Percentiles rank a stretch among this genome's conserved stretches.
These are phyloP conservation scores for Syzygium jambos DNA, from an alignment of 345 rosid genomes.

Conservation along the genomic window DNA sequence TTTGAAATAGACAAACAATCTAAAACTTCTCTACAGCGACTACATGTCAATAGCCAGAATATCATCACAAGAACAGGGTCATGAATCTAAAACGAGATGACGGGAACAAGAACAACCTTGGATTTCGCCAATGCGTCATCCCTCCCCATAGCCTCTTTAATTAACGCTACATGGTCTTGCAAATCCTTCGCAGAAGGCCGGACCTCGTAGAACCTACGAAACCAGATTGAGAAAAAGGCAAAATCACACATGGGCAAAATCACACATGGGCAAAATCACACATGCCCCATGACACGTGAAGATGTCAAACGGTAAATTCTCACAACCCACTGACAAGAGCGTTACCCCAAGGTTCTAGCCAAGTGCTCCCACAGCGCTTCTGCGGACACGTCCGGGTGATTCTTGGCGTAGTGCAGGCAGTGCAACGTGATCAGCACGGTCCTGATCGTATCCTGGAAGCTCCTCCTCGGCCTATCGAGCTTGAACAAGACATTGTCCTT, in stretches of 20 bases:
- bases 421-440: constrained; percentile 42
- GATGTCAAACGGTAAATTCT: background rate
- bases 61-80: background rate
- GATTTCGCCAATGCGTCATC: constrained; percentile 44
- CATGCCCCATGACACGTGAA: background rate
- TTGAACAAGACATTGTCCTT: constrained; percentile 57
- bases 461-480: constrained; percentile 74
- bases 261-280: background rate
- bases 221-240: background rate
- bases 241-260: background rate
- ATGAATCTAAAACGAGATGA: background rate
- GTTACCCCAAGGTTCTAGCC: constrained; percentile 47
- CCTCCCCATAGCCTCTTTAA: constrained; percentile 53
- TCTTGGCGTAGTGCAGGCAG: constrained; percentile 44
- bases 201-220: constrained; percentile 51
- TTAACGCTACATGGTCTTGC: constrained; percentile 51
- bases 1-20: background rate
- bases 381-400: constrained; percentile 47
- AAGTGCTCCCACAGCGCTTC: constrained; percentile 59
- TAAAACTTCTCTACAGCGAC: background rate
- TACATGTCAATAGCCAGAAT: background rate
- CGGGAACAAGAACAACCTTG: constrained; percentile 30
- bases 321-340: background rate
- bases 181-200: constrained; percentile 76
- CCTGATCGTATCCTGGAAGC: constrained; percentile 44